phyloP scores from a whole-genome alignment of 108 stramenopile genomes.

The Bacterosira constricta region DNA sequence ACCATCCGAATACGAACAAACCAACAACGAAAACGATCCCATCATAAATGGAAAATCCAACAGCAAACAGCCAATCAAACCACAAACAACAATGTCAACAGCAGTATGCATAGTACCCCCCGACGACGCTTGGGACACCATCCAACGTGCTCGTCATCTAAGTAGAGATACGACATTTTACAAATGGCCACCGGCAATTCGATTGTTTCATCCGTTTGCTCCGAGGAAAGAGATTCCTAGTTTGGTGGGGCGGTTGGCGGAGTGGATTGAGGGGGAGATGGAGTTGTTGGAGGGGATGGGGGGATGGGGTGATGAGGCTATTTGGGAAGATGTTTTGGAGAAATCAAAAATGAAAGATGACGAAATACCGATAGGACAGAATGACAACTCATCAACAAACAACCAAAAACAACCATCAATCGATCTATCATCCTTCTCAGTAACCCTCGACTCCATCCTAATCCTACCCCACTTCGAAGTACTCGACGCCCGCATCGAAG shows the following conservation, averaged over 20 bases:
- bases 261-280: constrained; percentile 55
- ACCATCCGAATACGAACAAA: no score
- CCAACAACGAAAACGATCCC: no score
- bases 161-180: constrained; percentile 70
- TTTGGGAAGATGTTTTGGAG: not conserved
- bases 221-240: constrained; percentile 16
- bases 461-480: constrained; percentile 75
- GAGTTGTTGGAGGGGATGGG: not conserved
- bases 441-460: constrained; percentile 68
- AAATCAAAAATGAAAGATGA: no score
- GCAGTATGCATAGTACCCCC: constrained; percentile 77
- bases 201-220: constrained; percentile 82
- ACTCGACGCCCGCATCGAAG: constrained; percentile 42
- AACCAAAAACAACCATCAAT: not conserved
- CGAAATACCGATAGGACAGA: no score
- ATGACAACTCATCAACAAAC: not conserved
- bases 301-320: not conserved
- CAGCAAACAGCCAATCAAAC: no score
- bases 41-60: no score
- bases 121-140: constrained; percentile 68
- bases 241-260: constrained; percentile 65
- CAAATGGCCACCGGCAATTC: constrained; percentile 81
- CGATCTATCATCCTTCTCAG: constrained; percentile 57
- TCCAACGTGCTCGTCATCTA: constrained; percentile 77
- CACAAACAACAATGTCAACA: constrained; percentile 44